phyloP scores from a whole-genome alignment of 495 filamentous ascomycete species.

The Hypomontagnella submonticulosa region DNA sequence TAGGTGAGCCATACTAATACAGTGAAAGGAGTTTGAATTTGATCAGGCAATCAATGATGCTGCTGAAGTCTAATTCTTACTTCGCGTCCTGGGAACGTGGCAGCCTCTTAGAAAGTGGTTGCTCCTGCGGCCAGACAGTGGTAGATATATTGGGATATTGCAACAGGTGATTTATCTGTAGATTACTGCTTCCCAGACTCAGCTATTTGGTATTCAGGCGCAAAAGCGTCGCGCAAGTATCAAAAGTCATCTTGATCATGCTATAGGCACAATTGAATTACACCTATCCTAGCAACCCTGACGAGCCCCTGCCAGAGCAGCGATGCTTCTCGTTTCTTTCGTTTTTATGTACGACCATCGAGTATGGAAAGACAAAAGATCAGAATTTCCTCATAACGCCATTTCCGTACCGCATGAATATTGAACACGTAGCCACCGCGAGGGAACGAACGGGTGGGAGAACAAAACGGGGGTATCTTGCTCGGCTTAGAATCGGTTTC shows the following conservation, averaged over 20 bases:
- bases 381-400: constrained; percentile 43
- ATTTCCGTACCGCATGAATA: constrained; percentile 41
- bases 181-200: too few relatives aligned
- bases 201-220: background rate
- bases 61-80: too few relatives aligned
- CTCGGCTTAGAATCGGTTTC: constrained; percentile 39
- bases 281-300: background rate
- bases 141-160: too few relatives aligned
- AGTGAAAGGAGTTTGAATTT: too few relatives aligned
- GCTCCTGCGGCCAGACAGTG: too few relatives aligned
- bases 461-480: constrained; percentile 8
- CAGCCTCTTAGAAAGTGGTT: too few relatives aligned
- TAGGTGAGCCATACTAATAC: too few relatives aligned
- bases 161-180: too few relatives aligned
- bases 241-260: too few relatives aligned
- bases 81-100: too few relatives aligned
- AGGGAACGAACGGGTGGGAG: constrained; percentile 6
- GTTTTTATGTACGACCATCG: too few relatives aligned
- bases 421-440: constrained; percentile 9
- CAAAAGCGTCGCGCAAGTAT: background rate
- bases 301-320: background rate
- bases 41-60: too few relatives aligned
- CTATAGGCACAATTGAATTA: background rate
- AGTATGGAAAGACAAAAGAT: constrained; percentile 7
- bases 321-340: background rate